These are phyloP conservation scores for Carex littledalei DNA, from an alignment of 176 grass and related monocot genomes.

Conservation along the genomic window DNA sequence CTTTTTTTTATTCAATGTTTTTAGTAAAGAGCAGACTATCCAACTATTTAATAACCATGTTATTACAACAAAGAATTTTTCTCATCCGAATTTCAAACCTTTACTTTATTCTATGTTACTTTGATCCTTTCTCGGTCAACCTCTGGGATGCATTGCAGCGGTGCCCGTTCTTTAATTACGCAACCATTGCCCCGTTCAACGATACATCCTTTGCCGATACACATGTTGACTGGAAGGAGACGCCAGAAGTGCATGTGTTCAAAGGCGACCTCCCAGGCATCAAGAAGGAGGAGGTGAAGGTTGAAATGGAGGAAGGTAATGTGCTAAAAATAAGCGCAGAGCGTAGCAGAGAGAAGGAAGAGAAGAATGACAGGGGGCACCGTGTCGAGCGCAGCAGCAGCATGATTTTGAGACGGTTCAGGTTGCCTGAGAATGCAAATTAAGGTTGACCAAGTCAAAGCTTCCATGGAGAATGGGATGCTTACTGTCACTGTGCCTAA, in stretches of 20 bases:
- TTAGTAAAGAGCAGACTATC: too few relatives aligned
- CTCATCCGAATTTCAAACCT: too few relatives aligned
- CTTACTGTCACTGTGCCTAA: slow-evolving; percentile 45
- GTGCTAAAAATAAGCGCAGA: slow-evolving; percentile 21
- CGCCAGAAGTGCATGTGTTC: slow-evolving; percentile 49
- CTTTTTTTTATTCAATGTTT: too few relatives aligned
- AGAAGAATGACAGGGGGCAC: slow-evolving; percentile 50
- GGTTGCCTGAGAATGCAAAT: slow-evolving; percentile 36
- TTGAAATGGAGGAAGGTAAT: slow-evolving; percentile 40
- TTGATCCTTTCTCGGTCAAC: slow-evolving; percentile 27
- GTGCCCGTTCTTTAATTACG: neutral
- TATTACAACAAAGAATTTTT: too few relatives aligned
- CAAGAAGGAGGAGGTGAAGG: slow-evolving; percentile 38
- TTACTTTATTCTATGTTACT: neutral
- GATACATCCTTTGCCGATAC: slow-evolving; percentile 29
- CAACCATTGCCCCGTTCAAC: neutral
- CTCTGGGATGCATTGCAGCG: slow-evolving; percentile 15
- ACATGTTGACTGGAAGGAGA: slow-evolving; percentile 56
- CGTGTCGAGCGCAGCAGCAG: slow-evolving; percentile 50
- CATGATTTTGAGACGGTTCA: slow-evolving; percentile 26
- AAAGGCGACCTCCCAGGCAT: slow-evolving; percentile 46
- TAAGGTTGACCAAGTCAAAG: slow-evolving; percentile 35
- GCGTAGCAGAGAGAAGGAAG: slow-evolving; percentile 23
- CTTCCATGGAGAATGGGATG: slow-evolving; percentile 38
- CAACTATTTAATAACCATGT: too few relatives aligned